Evolutionary conservation across 495 filamentous ascomycete species (phyloP), one percentile per base, ranked within the genome.

Genomic region (Cercophora samala): DNA sequence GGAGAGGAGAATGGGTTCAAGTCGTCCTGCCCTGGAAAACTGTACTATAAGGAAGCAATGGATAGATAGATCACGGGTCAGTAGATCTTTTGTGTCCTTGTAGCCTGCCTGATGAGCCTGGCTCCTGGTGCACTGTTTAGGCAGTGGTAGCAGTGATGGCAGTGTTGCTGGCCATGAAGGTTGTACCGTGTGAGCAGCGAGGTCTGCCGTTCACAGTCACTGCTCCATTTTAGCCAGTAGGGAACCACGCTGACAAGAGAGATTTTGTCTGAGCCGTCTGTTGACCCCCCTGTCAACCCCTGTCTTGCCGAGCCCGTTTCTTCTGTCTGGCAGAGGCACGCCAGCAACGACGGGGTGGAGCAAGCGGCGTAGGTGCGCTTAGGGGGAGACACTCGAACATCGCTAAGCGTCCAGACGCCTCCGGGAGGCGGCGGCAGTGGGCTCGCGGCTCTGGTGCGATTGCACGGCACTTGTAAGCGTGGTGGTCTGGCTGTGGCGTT

Each of bases 401-500:
- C 60, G 25, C 60, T 62, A 62, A 62, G 25, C 60, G 26, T 62
- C 60, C n/a, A 29, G 25, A 24, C 58, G 60, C 6, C 60, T 29
- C 60, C 60, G 66, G 65, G 66, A 58, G 62, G 67, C 67, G 66
- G 66, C 63, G 62, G 66, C 24, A 26, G 54, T 67, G 58, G 58
- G 51, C 37, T 32, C 58, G 46, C 26, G 58, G 23, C 58, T 53
- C 53, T 70, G 55, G 60, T 32, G 66, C 54, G 52, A 60, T 62
- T 26, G 53, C 69, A 68, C 73, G 73, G 73, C 73, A 75, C 69
- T 74, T 75, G 60, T 23, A 19, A 56, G 22, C 8, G 37, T 13
- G 37, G 4, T 58, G 68, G 64, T 59, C 64, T 60, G 67, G 62
- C 68, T 70, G 67, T 55, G 26, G 58, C 63, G 67, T 65, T 59